These are phyloP conservation scores for Cephalotrichum gorgonifer DNA, from an alignment of 2,329 filamentous ascomycete genomes.

Conservation along the genomic window DNA sequence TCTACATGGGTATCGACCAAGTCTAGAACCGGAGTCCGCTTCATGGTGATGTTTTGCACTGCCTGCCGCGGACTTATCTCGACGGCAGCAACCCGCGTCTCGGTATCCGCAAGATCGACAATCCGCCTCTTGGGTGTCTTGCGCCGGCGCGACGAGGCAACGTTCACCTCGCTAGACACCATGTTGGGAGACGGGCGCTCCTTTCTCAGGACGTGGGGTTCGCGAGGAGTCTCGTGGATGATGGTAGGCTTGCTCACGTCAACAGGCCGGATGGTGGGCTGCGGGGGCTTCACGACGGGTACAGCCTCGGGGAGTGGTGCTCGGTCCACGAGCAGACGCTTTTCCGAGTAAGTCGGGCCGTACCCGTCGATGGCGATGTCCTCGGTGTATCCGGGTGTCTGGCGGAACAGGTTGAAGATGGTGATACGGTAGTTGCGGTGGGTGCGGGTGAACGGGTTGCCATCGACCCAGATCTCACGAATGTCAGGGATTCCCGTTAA, in stretches of 20 bases:
- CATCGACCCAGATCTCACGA: slow-evolving; percentile 82
- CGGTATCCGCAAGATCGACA: slow-evolving; percentile 50
- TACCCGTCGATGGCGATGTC: slow-evolving; percentile 83
- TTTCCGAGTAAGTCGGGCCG: slow-evolving; percentile 76
- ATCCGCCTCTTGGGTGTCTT: slow-evolving; percentile 53
- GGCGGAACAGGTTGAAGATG: slow-evolving; percentile 93
- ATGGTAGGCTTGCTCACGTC: slow-evolving; percentile 60
- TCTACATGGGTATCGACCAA: background rate
- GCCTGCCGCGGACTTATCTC: slow-evolving; percentile 1
- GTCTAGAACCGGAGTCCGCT: slow-evolving; percentile 8
- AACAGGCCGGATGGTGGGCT: slow-evolving; percentile 50
- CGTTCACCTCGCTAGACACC: slow-evolving; percentile 47
- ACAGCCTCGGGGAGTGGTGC: slow-evolving; percentile 65
- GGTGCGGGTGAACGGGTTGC: slow-evolving; percentile 84
- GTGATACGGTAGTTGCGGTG: slow-evolving; percentile 76
- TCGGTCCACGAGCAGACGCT: slow-evolving; percentile 73
- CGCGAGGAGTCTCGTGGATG: slow-evolving; percentile 39
- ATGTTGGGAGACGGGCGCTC: slow-evolving; percentile 43
- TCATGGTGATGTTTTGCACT: slow-evolving; percentile 9
- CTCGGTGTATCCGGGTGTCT: slow-evolving; percentile 78
- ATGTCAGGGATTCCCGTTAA: slow-evolving; percentile 87
- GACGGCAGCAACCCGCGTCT: slow-evolving; percentile 13
- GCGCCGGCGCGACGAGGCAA: slow-evolving; percentile 48
- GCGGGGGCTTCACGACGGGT: slow-evolving; percentile 64
- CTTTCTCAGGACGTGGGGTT: slow-evolving; percentile 46